Conservation (phyloP, 2,329 filamentous ascomycete species). For the Annulohypoxylon truncatum region DNA sequence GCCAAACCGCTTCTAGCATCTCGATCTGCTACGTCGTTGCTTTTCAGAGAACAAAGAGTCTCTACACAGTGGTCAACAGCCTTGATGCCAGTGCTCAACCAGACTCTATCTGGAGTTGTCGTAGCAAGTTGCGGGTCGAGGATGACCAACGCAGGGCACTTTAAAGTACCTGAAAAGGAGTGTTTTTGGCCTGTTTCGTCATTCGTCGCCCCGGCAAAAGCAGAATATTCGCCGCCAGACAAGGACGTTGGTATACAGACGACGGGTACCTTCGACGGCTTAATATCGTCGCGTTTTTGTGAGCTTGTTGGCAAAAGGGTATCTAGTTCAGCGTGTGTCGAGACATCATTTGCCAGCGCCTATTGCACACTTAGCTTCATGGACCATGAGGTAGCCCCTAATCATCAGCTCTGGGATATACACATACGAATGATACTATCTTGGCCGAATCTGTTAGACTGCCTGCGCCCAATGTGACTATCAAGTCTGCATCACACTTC, state of each 20-base stretch:
- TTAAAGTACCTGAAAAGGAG: constrained; percentile 49
- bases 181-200: constrained; percentile 46
- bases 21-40: constrained; percentile 38
- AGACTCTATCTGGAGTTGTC: constrained; percentile 64
- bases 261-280: constrained; percentile 46
- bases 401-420: not conserved
- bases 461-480: constrained; percentile 66
- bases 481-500: constrained; percentile 56
- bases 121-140: constrained; percentile 64
- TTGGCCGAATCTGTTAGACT: constrained; percentile 68
- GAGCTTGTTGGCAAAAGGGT: constrained; percentile 48
- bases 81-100: constrained; percentile 65
- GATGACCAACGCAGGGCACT: constrained; percentile 64
- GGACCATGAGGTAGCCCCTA: not conserved
- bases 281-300: constrained; percentile 43
- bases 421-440: constrained; percentile 56
- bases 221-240: constrained; percentile 53
- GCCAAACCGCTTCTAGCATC: constrained; percentile 36
- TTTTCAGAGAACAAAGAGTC: constrained; percentile 45
- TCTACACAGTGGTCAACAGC: constrained; percentile 52
- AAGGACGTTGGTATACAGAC: constrained; percentile 53
- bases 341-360: constrained; percentile 61
- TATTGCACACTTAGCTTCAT: constrained; percentile 13
- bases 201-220: constrained; percentile 48
- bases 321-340: constrained; percentile 53